Base-by-base conservation (phyloP, 441 rosid genomes). In the Biscutella auriculata region DNA sequence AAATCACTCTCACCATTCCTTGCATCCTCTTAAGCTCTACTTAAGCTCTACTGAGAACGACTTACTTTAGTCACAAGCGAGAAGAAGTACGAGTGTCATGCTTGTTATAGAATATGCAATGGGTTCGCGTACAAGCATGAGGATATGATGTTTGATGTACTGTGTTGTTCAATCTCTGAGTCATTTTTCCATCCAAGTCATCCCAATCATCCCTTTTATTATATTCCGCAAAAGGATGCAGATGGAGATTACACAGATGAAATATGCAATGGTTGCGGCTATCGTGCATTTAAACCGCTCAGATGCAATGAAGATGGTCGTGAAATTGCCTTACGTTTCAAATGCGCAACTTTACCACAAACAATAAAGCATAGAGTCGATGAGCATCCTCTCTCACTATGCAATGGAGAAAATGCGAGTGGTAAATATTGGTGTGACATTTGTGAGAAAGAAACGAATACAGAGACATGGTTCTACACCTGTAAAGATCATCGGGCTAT, bases 221-320 rank as follows among this genome's bases (percentile, higher is more conserved):
- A 9, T 19, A 12, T 12, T 16, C 2, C 1, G 6, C 1, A 4
- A 19, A 19, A 19, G 23, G 23, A 1, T 19, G 2, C n/a, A 0
- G 6, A 8, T 1, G 6, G 4, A 35, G 26, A 41, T 19, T 2
- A 19, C 23, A 19, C 23, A n/a, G 0, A 2, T 3, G 21, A 30
- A 6, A 1, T 1, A 15, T 47, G 17, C 21, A 47, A 13, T 13
- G 55, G 60, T 8, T 56, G 60, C 8, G 11, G 8, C 1, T 1
- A 5, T 1, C 0, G 8, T 4, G 8, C 1, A 25, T 0, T 0
- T 0, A 3, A 10, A 9, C 11, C 27, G 44, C 23, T 53, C 13
- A 25, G 9, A 1, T 53, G 58, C 45, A 36, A 36, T 6, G 45
- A 53, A 13, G 41, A 23, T 5, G 76, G 74, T 61, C 84, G 78